Conservation (phyloP, 129 eudicot species). For the Dittrichia graveolens region DNA sequence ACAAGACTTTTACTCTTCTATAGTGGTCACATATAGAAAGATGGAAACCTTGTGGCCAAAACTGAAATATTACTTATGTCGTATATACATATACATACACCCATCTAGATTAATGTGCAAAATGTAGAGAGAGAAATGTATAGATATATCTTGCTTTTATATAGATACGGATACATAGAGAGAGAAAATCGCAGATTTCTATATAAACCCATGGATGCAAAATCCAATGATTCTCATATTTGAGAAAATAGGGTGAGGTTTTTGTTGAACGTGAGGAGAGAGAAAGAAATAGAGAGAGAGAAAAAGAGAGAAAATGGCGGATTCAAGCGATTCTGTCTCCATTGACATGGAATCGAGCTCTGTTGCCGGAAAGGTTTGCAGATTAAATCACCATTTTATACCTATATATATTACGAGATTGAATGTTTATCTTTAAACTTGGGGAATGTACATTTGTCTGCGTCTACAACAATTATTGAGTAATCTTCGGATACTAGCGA, state of each 20-base stretch:
- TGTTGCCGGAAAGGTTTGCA: constrained; percentile 63
- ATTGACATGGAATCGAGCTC: constrained; percentile 74
- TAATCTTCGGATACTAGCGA: constrained; percentile 12
- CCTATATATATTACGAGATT: neutral
- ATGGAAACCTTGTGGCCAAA: constrained; percentile 26
- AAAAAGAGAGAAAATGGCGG: constrained; percentile 69
- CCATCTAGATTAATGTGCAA: neutral
- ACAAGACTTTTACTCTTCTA: no score
- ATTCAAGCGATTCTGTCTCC: constrained; percentile 80
- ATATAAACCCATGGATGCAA: constrained; percentile 42
- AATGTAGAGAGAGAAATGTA: neutral
- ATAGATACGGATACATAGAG: constrained; percentile 29
- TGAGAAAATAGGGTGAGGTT: constrained; percentile 34
- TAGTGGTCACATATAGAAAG: constrained; percentile 1
- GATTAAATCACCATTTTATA: constrained; percentile 16
- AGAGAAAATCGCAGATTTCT: constrained; percentile 45
- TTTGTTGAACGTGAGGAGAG: constrained; percentile 38
- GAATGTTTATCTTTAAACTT: constrained; percentile 5
- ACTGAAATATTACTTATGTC: constrained; percentile 4
- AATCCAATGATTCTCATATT: constrained; percentile 46
- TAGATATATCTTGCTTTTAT: neutral
- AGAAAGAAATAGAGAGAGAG: constrained; percentile 11
- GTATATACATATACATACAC: neutral
- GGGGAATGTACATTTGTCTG: constrained; percentile 36
- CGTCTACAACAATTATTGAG: constrained; percentile 5